These are phyloP conservation scores for Sequoia sempervirens DNA, from an alignment of 75 land plant species.

Conservation along the genomic window DNA sequence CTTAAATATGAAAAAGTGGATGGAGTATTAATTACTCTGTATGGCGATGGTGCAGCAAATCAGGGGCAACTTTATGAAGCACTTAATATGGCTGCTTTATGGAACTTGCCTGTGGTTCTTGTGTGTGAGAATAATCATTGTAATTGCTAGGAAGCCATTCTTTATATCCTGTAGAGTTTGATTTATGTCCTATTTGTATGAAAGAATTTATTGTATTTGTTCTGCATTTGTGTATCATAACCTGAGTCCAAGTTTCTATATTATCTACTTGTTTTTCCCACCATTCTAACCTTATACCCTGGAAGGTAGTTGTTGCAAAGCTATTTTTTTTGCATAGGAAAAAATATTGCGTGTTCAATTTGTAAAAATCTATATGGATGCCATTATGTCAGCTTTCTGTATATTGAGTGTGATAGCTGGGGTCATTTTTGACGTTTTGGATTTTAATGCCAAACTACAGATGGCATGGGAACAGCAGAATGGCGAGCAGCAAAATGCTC, in stretches of 20 bases:
- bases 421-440: not conserved
- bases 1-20: constrained; percentile 36
- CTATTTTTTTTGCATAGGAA: not conserved
- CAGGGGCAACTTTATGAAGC: constrained; percentile 42
- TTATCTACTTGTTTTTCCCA: not conserved
- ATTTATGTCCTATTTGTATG: not conserved
- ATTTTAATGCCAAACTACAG: not conserved
- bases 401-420: not conserved
- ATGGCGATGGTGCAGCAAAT: constrained; percentile 45
- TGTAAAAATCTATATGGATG: not conserved
- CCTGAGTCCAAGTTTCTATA: not conserved
- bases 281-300: not conserved
- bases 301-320: not conserved
- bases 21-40: constrained; percentile 29
- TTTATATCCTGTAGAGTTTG: not conserved
- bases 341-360: not conserved
- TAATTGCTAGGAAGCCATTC: constrained; percentile 8
- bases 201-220: not conserved
- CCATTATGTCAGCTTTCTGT: not conserved
- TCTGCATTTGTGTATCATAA: not conserved
- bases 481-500: constrained; percentile 49
- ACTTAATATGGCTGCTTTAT: constrained; percentile 27
- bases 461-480: constrained; percentile 60
- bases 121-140: constrained; percentile 38
- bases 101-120: constrained; percentile 26